phyloP scores from a whole-genome alignment of 2,329 filamentous ascomycete genomes.

The Alternaria hordeiaustralica region DNA sequence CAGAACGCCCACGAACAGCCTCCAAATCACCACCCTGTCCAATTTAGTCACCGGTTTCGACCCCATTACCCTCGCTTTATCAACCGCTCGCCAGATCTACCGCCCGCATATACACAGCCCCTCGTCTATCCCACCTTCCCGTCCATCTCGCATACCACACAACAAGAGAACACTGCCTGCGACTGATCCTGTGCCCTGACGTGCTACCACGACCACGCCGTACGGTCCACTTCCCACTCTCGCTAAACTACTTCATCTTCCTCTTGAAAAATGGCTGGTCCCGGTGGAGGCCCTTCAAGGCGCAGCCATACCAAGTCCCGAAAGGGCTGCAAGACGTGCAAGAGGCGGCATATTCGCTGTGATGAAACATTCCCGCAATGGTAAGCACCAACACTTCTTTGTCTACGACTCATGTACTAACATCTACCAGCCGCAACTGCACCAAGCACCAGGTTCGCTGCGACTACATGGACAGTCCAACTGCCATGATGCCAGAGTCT shows the following conservation, averaged over 20 bases:
- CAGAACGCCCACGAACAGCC: conserved; percentile 40
- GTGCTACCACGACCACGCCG: conserved; percentile 15
- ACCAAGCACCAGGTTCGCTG: conserved; percentile 99
- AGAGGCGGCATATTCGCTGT: conserved; percentile 94
- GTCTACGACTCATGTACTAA: conserved; percentile 23
- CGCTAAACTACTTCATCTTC: conserved; percentile 15
- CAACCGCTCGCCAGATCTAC: conserved; percentile 40
- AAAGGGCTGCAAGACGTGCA: conserved; percentile 98
- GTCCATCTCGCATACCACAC: conserved; percentile 14
- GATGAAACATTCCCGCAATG: conserved; percentile 98
- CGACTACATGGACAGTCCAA: conserved; percentile 90
- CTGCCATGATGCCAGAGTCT: conserved; percentile 65
- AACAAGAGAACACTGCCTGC: conserved; percentile 15
- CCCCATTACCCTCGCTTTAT: conserved; percentile 42
- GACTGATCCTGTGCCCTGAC: conserved; percentile 19
- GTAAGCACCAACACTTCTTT: conserved; percentile 58
- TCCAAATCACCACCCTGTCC: conserved; percentile 32
- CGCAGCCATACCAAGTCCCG: conserved; percentile 97
- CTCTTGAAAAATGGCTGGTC: conserved; percentile 75
- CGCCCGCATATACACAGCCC: conserved; percentile 43
- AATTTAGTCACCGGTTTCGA: conserved; percentile 43
- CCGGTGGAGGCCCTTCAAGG: conserved; percentile 88
- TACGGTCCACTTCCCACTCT: conserved; percentile 22
- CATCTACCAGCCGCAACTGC: conserved; percentile 79
- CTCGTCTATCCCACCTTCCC: conserved; percentile 32